These are phyloP conservation scores for Avena atlantica DNA, from an alignment of 176 grass and related monocot genomes.

Conservation along the genomic window DNA sequence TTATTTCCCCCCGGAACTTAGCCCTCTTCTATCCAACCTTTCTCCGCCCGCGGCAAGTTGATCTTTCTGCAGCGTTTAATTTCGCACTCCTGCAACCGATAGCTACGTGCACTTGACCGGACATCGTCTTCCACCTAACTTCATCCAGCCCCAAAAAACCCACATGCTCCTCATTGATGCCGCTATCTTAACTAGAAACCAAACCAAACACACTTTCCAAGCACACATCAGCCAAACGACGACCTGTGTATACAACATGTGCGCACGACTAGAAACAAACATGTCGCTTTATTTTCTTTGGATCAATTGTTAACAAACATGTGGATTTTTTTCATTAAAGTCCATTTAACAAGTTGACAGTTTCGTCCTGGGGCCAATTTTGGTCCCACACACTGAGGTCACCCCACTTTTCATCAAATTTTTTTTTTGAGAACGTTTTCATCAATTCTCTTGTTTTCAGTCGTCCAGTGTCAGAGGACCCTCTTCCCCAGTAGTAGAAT, in stretches of 20 bases:
- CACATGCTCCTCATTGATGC: slow-evolving; percentile 11
- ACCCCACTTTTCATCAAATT: neutral
- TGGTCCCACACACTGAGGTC: neutral
- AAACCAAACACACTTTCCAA: slow-evolving; percentile 27
- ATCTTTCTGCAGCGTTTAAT: slow-evolving; percentile 42
- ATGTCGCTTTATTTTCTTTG: neutral
- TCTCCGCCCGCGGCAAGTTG: neutral
- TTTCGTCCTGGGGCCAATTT: neutral
- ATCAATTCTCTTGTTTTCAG: too few species aligned
- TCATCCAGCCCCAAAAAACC: slow-evolving; percentile 16
- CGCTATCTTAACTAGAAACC: slow-evolving; percentile 30
- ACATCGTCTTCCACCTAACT: slow-evolving; percentile 41
- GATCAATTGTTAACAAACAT: neutral
- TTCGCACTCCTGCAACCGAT: slow-evolving; percentile 21
- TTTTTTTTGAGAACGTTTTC: too few species aligned
- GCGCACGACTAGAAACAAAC: neutral
- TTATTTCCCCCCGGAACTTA: neutral
- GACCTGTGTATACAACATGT: neutral
- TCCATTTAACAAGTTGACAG: neutral
- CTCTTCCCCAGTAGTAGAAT: too few species aligned
- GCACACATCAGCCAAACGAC: neutral
- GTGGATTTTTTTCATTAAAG: neutral
- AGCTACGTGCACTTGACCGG: slow-evolving; percentile 29
- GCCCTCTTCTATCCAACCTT: neutral
- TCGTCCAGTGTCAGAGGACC: too few species aligned